Percentiles rank a stretch among this genome's conserved stretches.
These are phyloP conservation scores for Primulina tabacum DNA, from an alignment of 257 asterid species.

Conservation along the genomic window DNA sequence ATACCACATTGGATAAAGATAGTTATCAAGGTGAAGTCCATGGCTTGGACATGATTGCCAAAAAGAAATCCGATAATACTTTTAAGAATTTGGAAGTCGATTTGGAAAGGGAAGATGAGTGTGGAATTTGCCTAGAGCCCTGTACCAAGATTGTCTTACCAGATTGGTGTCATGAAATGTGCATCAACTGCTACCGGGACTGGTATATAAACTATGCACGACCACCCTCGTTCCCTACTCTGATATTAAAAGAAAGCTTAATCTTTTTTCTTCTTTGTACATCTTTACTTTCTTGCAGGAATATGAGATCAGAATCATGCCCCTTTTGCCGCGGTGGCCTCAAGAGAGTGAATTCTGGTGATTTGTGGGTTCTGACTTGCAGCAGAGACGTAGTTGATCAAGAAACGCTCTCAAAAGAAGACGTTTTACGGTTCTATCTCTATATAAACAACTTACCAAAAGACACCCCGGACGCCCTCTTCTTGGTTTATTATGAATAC, in stretches of 20 bases:
- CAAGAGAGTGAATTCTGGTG: slow-evolving; percentile 53
- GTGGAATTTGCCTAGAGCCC: slow-evolving; percentile 72
- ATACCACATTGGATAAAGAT: slow-evolving; percentile 29
- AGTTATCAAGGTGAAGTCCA: slow-evolving; percentile 24
- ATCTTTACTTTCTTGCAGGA: slow-evolving; percentile 34
- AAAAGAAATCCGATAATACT: slow-evolving; percentile 28
- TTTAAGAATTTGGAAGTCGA: slow-evolving; percentile 30
- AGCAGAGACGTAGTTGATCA: slow-evolving; percentile 47
- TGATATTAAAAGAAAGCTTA: background rate
- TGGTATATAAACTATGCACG: slow-evolving; percentile 29
- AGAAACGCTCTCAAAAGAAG: slow-evolving; percentile 48
- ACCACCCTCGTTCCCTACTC: background rate
- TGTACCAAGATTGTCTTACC: slow-evolving; percentile 70
- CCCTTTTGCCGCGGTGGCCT: slow-evolving; percentile 67
- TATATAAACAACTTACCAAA: slow-evolving; percentile 55
- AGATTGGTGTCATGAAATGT: slow-evolving; percentile 71
- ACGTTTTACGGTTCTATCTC: slow-evolving; percentile 42
- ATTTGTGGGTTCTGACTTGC: slow-evolving; percentile 61
- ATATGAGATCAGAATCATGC: slow-evolving; percentile 55
- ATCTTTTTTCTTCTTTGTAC: slow-evolving; percentile 5
- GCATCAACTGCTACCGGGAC: slow-evolving; percentile 70
- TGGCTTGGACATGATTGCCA: slow-evolving; percentile 18
- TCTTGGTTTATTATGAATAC: slow-evolving; percentile 52
- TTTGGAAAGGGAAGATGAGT: slow-evolving; percentile 61
- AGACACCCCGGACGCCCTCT: slow-evolving; percentile 55